Evolutionary conservation across 371 early-diverging fungal genomes (phyloP), one percentile per base, ranked within the genome.

Genomic region (Syncephalastrum sp.): DNA sequence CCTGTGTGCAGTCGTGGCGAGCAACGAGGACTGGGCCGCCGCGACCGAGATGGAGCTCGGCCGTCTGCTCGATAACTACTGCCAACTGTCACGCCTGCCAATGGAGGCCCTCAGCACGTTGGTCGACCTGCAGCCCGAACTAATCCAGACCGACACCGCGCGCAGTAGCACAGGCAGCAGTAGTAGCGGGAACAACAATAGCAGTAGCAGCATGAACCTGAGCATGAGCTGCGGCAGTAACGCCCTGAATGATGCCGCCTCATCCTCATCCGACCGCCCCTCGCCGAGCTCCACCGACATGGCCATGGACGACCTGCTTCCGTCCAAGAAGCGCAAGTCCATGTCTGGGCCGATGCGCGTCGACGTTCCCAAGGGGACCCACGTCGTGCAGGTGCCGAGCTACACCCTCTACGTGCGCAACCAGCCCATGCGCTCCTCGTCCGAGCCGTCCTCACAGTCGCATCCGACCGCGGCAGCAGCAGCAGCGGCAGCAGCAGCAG

Each of bases 1-100:
- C 10, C 50, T 77, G 5, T 74, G 74, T 43, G 60, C 78, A 8
- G 59, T 77, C 6, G 75, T 72, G 4, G 72, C 75, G 48, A 54
- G 72, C 3, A 72, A 68, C 47, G 75, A 77, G 53, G 75, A 72
- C 14, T 74, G 74, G 78, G 56, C 78, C 3, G 48, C 57, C 6
- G 60, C 57, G 42, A 72, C 74, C 2, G 72, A 74, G 45, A 49
- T 45, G n/a, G 78, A 77, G 27, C 43, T 77, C 42, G 19, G 53
- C 1, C 62, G 69, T 4, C 57, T 77, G 68, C 42, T 77, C 16
- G 63, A 66, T 19, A 64, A 59, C 14, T 76, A 62, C 45, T 49
- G 58, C 16, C 66, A 65, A 24, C 54, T 65, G 17, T 53, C 61
- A n/a, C 57, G 61, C 12, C 42, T 65, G 19, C 50, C 61, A 3